Evolutionary conservation across 495 filamentous ascomycete genomes (phyloP).

Genomic region (Xylaria nigripes): DNA sequence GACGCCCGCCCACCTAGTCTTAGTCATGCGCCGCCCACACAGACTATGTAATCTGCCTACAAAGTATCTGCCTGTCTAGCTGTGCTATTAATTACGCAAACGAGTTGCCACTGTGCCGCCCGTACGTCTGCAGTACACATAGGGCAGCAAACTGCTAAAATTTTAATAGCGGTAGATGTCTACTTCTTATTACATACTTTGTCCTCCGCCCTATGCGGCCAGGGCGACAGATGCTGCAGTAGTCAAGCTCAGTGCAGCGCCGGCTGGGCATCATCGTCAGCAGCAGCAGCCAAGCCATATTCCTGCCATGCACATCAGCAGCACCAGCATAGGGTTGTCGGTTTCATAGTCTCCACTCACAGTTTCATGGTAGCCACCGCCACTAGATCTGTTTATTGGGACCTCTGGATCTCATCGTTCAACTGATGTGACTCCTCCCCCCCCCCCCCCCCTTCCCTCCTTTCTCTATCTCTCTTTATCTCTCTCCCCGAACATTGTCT

Average conservation of each 20-base stretch:
- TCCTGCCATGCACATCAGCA: constrained; percentile 25
- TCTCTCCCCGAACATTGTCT: constrained; percentile 13
- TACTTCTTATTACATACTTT: neutral
- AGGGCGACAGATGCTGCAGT: constrained; percentile 6
- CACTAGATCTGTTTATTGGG: constrained; percentile 23
- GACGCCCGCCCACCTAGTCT: neutral
- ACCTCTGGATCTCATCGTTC: constrained; percentile 25
- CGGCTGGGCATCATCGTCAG: constrained; percentile 18
- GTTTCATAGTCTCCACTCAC: constrained; percentile 25
- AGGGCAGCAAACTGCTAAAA: constrained; percentile 9
- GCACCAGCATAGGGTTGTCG: constrained; percentile 19
- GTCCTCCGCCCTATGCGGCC: constrained; percentile 6
- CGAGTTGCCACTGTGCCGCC: constrained; percentile 5
- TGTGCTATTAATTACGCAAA: constrained; percentile 4
- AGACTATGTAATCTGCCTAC: constrained; percentile 1
- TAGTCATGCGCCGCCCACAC: constrained; percentile 11
- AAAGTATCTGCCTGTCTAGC: neutral
- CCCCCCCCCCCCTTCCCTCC: too few relatives aligned
- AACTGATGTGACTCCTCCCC: constrained; percentile 17
- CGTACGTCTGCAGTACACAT: constrained; percentile 7
- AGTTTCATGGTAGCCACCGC: constrained; percentile 25
- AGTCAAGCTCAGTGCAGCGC: constrained; percentile 5
- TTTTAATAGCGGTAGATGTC: neutral
- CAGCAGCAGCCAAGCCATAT: constrained; percentile 15
- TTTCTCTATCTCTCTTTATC: neutral